These are phyloP conservation scores for Fusarium mundagurra DNA, from an alignment of 2,329 filamentous ascomycete genomes.

Conservation along the genomic window DNA sequence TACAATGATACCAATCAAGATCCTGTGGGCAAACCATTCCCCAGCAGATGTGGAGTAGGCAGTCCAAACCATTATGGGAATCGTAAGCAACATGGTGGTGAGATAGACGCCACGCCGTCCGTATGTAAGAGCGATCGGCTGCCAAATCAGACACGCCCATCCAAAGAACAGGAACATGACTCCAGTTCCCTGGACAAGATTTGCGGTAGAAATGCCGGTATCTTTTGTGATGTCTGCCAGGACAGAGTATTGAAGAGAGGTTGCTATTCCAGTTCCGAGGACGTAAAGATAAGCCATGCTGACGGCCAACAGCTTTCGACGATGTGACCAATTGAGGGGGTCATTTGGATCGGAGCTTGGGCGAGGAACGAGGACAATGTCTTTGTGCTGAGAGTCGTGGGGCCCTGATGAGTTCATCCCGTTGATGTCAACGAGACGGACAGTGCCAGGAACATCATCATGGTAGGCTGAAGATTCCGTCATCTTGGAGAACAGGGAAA, in stretches of 20 bases:
- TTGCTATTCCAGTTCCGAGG: neutral
- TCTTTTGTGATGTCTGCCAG: neutral
- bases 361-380: neutral
- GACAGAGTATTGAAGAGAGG: neutral
- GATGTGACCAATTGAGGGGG: neutral
- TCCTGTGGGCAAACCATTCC: neutral
- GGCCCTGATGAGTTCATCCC: neutral
- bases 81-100: neutral
- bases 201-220: neutral
- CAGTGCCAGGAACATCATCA: neutral
- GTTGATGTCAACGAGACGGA: slow-evolving; percentile 1
- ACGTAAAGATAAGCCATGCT: slow-evolving; percentile 1
- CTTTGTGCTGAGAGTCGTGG: neutral
- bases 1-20: neutral
- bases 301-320: neutral
- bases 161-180: slow-evolving; percentile 5
- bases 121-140: neutral
- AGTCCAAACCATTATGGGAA: slow-evolving; percentile 1
- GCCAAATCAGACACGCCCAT: neutral
- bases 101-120: neutral
- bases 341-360: neutral
- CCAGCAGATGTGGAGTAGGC: neutral
- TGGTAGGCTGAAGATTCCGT: neutral
- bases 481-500: neutral
- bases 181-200: neutral